Conservation (phyloP, 352 stramenopile genomes). For the Phytophthora hibernalis region DNA sequence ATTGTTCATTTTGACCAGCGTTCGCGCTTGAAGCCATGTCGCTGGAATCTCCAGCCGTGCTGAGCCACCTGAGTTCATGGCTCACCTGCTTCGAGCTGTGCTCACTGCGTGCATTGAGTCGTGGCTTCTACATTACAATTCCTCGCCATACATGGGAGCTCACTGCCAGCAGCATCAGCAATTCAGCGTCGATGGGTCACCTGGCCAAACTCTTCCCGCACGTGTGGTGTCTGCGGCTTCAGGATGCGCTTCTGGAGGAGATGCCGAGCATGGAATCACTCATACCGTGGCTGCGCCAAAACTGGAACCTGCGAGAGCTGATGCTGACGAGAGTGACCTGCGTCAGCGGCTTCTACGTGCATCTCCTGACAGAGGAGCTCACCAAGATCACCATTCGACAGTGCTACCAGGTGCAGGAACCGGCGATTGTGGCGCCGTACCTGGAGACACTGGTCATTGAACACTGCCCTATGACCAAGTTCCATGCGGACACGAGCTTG, state of each 20-base stretch:
- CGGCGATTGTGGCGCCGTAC: constrained; percentile 40
- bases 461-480: constrained; percentile 51
- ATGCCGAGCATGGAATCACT: constrained; percentile 46
- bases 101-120: constrained; percentile 38
- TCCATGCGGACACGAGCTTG: constrained; percentile 51
- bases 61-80: constrained; percentile 57
- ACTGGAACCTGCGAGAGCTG: constrained; percentile 50
- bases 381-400: constrained; percentile 54
- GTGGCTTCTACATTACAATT: constrained; percentile 33
- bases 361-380: constrained; percentile 51
- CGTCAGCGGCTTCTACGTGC: constrained; percentile 54
- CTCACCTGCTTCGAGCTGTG: constrained; percentile 55
- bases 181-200: constrained; percentile 29
- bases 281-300: constrained; percentile 30
- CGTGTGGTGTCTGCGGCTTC: constrained; percentile 47
- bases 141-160: constrained; percentile 56
- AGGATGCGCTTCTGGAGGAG: constrained; percentile 39
- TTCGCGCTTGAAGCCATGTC: constrained; percentile 17
- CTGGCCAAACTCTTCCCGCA: constrained; percentile 47
- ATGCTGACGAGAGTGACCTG: constrained; percentile 55
- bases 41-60: constrained; percentile 35
- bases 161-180: constrained; percentile 39
- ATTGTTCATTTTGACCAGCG: neutral
- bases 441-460: constrained; percentile 51
- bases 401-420: constrained; percentile 69